Evolutionary conservation across 768 basidiomycete species (phyloP).

Genomic region (Kwoniella mangroviensis): DNA sequence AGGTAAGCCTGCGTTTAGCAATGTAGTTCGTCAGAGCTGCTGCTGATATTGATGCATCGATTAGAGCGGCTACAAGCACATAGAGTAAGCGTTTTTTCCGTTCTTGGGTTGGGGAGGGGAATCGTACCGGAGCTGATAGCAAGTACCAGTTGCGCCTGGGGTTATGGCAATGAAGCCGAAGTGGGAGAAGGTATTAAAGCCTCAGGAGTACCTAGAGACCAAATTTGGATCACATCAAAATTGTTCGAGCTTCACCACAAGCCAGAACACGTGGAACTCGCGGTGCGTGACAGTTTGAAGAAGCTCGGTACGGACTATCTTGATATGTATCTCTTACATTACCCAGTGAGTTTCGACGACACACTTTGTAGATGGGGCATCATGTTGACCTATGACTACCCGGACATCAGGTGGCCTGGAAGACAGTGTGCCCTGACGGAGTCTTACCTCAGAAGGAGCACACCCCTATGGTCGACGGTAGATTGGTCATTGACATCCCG

Average conservation of each 20-base stretch:
- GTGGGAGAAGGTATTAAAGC: constrained; percentile 74
- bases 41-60: background rate
- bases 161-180: constrained; percentile 77
- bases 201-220: constrained; percentile 67
- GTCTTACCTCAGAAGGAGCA: constrained; percentile 14
- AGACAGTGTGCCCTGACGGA: constrained; percentile 2
- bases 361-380: background rate
- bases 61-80: constrained; percentile 49
- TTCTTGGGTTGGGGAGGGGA: too few relatives aligned
- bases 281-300: constrained; percentile 66
- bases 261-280: constrained; percentile 72
- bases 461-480: constrained; percentile 66
- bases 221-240: constrained; percentile 74
- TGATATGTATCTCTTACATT: constrained; percentile 68
- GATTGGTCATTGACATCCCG: constrained; percentile 60
- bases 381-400: constrained; percentile 69
- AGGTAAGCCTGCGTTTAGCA: constrained; percentile 28
- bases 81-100: constrained; percentile 43
- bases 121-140: too few relatives aligned
- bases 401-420: constrained; percentile 17
- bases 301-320: constrained; percentile 64
- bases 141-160: constrained; percentile 56
- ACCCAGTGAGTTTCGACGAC: too few relatives aligned
- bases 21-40: constrained; percentile 1
- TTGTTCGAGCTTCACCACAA: constrained; percentile 62